Percentiles rank a stretch among this genome's conserved stretches.
phyloP scores from a whole-genome alignment of 2,329 filamentous ascomycete genomes.

The Juglanconis oblonga region DNA sequence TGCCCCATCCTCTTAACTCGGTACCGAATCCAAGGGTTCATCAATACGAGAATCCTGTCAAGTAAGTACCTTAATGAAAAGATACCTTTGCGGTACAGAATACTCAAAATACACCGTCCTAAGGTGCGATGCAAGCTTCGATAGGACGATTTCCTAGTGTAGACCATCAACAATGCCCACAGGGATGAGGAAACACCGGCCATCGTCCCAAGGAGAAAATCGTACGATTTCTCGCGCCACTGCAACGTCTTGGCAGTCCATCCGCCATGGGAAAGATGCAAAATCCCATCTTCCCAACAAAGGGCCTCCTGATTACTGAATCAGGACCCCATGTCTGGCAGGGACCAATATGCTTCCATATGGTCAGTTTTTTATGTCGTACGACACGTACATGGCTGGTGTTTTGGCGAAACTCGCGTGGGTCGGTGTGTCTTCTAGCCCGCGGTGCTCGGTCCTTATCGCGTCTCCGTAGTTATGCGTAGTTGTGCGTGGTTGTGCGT shows the following conservation, averaged over 20 bases:
- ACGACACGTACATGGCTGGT: background rate
- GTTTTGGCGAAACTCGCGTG: background rate
- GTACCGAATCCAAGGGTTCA: too few relatives aligned
- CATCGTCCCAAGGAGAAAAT: background rate
- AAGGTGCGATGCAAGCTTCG: too few relatives aligned
- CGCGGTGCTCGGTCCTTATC: background rate
- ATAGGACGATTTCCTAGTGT: too few relatives aligned
- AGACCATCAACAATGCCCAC: background rate
- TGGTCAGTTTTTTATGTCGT: background rate
- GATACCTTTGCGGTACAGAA: background rate
- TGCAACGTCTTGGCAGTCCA: background rate
- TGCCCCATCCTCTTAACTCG: too few relatives aligned
- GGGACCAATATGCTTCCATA: too few relatives aligned
- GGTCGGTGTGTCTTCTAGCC: too few relatives aligned
- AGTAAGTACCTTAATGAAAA: background rate
- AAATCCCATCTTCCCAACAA: background rate
- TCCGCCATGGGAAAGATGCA: too few relatives aligned
- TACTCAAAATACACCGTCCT: too few relatives aligned
- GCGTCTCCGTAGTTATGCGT: background rate
- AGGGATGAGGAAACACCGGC: background rate
- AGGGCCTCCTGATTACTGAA: background rate
- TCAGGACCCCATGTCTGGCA: background rate
- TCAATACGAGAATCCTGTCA: too few relatives aligned
- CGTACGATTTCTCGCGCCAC: slow-evolving; percentile 4
- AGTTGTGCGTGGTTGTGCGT: too few relatives aligned